Evolutionary conservation across 208 protist species (phyloP), one percentile per base, ranked within the genome.

Genomic region (Crithidia bombi): DNA sequence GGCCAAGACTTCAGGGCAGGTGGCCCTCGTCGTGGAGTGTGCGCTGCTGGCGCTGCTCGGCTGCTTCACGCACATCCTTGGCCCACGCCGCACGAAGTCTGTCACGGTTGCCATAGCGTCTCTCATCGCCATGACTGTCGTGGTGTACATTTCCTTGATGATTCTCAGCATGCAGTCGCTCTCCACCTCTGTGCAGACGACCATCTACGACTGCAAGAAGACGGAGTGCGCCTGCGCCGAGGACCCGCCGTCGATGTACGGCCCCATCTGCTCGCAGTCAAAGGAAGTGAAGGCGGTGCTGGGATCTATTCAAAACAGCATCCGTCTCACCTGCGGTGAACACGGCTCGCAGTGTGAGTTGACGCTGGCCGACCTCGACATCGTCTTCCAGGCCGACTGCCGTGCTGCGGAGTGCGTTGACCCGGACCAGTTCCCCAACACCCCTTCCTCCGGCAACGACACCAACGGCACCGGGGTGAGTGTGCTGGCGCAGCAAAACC

Each of bases 391-490:
- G 36, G 81, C 79, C 10, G 47, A 86, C 35, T 96, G 91, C 51
- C 69, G 58, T 36, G 88, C 85, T 30, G 75, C 83, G 21, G 88
- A 96, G 74, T 96, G 91, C 65, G 78, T 92, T n/a, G 75, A 92
- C 61, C 70, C 66, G 33, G 36, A 30, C 17, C 19, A 54, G 55
- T 96, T 90, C 56, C 86, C 89, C 12, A 55, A 70, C 59, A 23
- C 17, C n/a, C 68, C 77, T 14, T 21, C 41, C 7, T 61, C 73
- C 54, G 62, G 59, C 49, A 49, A 82, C 47, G 61, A 67, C 47
- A 55, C 75, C 58, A 56, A 15, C 36, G 33, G 35, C 61, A 23
- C 21, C 52, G 59, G 66, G 43, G 54, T 32, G 14, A 17, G 46
- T 12, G 25, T 57, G 3, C 65, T 69, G 12, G 51, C 72, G 14